Percentiles rank a stretch among this genome's conserved stretches.
Evolutionary conservation across 192 early-diverging fungal genomes (phyloP).

Genomic region (Funneliformis mosseae): DNA sequence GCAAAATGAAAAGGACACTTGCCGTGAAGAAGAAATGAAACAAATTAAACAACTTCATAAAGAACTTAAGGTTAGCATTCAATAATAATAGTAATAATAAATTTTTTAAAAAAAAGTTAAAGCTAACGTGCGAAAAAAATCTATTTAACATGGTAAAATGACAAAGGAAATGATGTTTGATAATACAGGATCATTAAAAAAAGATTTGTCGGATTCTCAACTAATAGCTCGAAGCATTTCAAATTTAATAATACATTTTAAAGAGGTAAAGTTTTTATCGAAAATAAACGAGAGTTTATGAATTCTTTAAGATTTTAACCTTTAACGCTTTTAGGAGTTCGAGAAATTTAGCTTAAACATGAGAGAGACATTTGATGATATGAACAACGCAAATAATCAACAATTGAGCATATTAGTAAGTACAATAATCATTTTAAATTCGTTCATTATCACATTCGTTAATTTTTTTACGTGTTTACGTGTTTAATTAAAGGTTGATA

Average conservation of each 20-base stretch:
- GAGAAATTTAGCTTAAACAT: not conserved
- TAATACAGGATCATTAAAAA: constrained; percentile 7
- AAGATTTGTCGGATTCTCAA: constrained; percentile 2
- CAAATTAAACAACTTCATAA: constrained; percentile 11
- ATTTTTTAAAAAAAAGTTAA: not conserved
- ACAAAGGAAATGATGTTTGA: not conserved
- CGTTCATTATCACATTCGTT: too few relatives aligned
- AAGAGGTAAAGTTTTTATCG: not conserved
- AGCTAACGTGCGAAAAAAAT: not conserved
- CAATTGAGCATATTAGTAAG: not conserved
- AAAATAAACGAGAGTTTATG: not conserved
- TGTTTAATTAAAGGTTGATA: too few relatives aligned
- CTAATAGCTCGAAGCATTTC: not conserved
- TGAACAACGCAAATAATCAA: not conserved
- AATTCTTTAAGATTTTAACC: too few relatives aligned
- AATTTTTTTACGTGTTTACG: too few relatives aligned
- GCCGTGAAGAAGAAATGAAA: constrained; percentile 26
- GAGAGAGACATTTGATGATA: not conserved
- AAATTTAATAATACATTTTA: not conserved
- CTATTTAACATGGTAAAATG: not conserved
- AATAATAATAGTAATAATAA: not conserved
- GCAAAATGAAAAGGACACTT: constrained; percentile 10
- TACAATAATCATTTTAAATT: too few relatives aligned
- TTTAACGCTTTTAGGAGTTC: not conserved
- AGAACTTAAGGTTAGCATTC: constrained; percentile 16